A percentile compares a stretch with the other conserved stretches of the same genome.
These are phyloP conservation scores for Mycena capillaripes DNA, from an alignment of 768 basidiomycete species.

Conservation along the genomic window DNA sequence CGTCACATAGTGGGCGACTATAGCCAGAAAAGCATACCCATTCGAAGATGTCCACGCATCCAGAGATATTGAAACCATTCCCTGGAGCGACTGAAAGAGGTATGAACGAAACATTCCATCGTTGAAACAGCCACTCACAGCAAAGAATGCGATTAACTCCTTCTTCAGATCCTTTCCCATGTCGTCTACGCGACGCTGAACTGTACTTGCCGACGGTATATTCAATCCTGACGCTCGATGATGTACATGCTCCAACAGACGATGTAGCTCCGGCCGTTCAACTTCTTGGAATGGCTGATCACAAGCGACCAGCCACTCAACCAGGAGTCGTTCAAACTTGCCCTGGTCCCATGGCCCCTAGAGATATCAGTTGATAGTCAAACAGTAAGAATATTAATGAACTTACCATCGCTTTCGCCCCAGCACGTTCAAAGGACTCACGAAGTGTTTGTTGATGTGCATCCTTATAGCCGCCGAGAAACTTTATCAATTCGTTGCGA, in stretches of 20 bases:
- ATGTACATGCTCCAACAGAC: conserved; percentile 15
- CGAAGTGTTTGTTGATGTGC: not conserved
- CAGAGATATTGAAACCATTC: conserved; percentile 39
- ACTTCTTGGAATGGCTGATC: conserved; percentile 27
- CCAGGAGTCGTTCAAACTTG: conserved; percentile 10
- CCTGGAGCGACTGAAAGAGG: not conserved
- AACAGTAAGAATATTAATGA: not conserved
- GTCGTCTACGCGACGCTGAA: not conserved
- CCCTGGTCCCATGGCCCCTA: conserved; percentile 15
- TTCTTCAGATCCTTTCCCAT: not conserved
- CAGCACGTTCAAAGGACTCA: not conserved
- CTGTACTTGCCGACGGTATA: conserved; percentile 6
- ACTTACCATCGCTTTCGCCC: conserved; percentile 1
- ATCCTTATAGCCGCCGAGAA: not conserved
- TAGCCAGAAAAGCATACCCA: conserved; percentile 45
- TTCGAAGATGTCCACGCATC: conserved; percentile 50
- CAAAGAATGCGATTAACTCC: conserved; percentile 8
- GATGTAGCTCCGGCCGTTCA: conserved; percentile 1
- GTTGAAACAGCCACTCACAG: not conserved
- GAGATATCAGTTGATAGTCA: too few relatives aligned
- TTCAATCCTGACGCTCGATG: not conserved
- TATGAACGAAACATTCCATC: not conserved
- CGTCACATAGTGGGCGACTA: conserved; percentile 46
- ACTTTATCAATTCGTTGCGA: not conserved
- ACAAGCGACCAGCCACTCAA: conserved; percentile 14